Evolutionary conservation across 805 yeast species (phyloP).

Genomic region (Cyberlindnera bimundalis): DNA sequence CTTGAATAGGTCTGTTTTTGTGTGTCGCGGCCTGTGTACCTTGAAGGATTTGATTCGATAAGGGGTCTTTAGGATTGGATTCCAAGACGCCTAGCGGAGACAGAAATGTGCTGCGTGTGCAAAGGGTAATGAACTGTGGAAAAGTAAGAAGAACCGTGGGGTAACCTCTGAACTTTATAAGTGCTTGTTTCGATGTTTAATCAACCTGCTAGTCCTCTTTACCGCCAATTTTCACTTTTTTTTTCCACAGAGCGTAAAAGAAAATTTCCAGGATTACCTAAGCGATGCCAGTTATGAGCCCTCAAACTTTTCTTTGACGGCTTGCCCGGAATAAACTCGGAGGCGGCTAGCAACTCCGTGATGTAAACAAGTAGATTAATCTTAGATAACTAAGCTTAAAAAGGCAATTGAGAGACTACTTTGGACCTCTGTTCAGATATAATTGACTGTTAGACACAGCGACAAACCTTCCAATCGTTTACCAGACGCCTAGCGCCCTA

Average conservation of each 20-base stretch:
- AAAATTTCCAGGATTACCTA: not conserved
- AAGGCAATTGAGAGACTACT: too few species aligned
- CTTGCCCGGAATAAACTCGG: not conserved
- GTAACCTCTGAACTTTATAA: not conserved
- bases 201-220: not conserved
- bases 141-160: not conserved
- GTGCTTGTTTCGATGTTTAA: not conserved
- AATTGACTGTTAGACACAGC: too few species aligned
- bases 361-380: not conserved
- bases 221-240: slow-evolving; percentile 11
- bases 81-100: slow-evolving; percentile 4
- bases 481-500: too few species aligned
- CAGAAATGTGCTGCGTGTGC: not conserved
- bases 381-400: too few species aligned
- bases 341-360: not conserved
- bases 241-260: slow-evolving; percentile 7
- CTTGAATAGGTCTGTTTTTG: slow-evolving; percentile 2
- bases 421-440: too few species aligned
- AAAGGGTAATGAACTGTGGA: not conserved
- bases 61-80: slow-evolving; percentile 1
- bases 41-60: not conserved
- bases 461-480: too few species aligned
- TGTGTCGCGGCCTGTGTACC: slow-evolving; percentile 1
- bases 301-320: not conserved
- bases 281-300: slow-evolving; percentile 5